Base-by-base conservation (phyloP, 2,329 filamentous ascomycete species). In the Stromatinia cepivora region DNA sequence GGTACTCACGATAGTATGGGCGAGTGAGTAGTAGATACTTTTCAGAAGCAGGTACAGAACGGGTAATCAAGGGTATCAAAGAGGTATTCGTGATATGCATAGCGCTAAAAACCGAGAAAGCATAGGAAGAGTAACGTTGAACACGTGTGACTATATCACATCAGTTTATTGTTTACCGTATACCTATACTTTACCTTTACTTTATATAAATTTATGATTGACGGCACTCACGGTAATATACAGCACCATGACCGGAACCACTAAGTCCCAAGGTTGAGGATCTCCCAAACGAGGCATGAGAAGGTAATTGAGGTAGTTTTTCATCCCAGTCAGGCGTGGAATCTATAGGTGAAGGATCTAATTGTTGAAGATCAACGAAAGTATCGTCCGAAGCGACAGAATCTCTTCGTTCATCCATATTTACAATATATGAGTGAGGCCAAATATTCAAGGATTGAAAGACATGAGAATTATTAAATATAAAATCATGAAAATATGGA, bases 51-150 rank as follows among this genome's bases (percentile, higher is more conserved):
- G 90, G 82, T 9, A 95, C 87, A 58, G 91, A 92, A 69, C 85
- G 87, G 53, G 91, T 92, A 63, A 89, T 75, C 50, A 95, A 86
- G 0, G 93, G 93, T 73, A 96, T 90, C 56, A 97, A 79, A 10
- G 92, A 92, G 46, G 92, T 94, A 75, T 94, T 97, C 76, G 89
- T 85, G 72, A 95, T 83, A 81, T 97, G 93, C 69, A 95, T 84
- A 42, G 87, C 84, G 46, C 90, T 85, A 81, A 94, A 97, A 73
- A 92, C 82, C 72, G 87, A 88, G 77, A 92, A 94, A 73, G 91
- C 88, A 82, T 97, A 96, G 74, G 91, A 93, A 0, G 93, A 95
- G 83, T 97, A 97, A 79, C 88, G 90, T 80, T 98, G 95, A 48
- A 95, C 84, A 61, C 91, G 87, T 7, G 85, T 85, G 66, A 96